Conservation (phyloP, 768 basidiomycete genomes). For the Jaapia argillacea region DNA sequence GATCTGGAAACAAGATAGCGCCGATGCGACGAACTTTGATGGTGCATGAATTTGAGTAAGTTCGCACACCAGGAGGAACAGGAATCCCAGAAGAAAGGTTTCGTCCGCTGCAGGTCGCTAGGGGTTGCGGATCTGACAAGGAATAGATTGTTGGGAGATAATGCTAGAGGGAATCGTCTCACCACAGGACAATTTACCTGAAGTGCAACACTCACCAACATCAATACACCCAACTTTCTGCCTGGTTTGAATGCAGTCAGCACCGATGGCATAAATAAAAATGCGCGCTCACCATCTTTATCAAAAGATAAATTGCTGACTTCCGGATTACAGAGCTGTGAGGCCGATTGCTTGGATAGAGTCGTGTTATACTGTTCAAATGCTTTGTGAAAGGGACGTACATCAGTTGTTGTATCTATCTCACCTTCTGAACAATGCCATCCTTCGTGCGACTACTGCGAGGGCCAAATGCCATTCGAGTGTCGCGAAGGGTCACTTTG, state of each 20-base stretch:
- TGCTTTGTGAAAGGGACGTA: not conserved
- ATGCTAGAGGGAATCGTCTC: conserved; percentile 29
- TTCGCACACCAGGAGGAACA: conserved; percentile 32
- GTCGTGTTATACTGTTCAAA: conserved; percentile 32
- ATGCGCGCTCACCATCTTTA: conserved; percentile 38
- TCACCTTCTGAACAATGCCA: conserved; percentile 47
- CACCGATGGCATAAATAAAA: conserved; percentile 5
- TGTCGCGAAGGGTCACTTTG: conserved; percentile 56
- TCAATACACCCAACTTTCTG: conserved; percentile 50
- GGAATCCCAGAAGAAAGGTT: conserved; percentile 47
- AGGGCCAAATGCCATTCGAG: conserved; percentile 65
- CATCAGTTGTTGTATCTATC: conserved; percentile 11
- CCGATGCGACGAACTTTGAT: conserved; percentile 51
- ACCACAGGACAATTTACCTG: not conserved
- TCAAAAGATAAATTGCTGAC: conserved; percentile 62
- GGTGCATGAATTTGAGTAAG: conserved; percentile 65
- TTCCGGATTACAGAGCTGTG: conserved; percentile 48
- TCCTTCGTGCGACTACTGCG: conserved; percentile 28
- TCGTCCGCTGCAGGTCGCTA: conserved; percentile 57
- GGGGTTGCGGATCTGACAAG: conserved; percentile 54
- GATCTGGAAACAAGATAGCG: conserved; percentile 1
- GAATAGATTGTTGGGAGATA: conserved; percentile 64
- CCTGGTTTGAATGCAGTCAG: conserved; percentile 29
- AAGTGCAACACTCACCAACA: conserved; percentile 45
- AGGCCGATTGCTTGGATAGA: conserved; percentile 28